Evolutionary conservation across 768 basidiomycete species (phyloP).

Genomic region (Tephrocybe sp.): DNA sequence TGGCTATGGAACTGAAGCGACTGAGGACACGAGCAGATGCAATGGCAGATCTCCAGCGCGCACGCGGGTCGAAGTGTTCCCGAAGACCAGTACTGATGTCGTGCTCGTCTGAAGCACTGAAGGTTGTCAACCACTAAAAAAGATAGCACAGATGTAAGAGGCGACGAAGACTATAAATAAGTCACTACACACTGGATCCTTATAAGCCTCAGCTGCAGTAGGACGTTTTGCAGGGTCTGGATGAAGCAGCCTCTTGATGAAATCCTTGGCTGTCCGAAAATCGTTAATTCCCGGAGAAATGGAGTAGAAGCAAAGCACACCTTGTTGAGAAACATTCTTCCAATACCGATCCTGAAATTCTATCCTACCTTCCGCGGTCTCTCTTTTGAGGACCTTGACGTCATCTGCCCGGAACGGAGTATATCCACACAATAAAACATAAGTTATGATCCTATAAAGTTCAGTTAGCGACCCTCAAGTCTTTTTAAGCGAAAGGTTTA

Average conservation of each 20-base stretch:
- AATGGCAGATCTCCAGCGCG: constrained; percentile 74
- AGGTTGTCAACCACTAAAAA: constrained; percentile 69
- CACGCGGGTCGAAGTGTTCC: constrained; percentile 77
- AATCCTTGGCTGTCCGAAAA: constrained; percentile 67
- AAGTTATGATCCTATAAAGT: constrained; percentile 82
- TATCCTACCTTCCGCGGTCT: constrained; percentile 82
- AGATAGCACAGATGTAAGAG: not conserved
- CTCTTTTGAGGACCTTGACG: constrained; percentile 66
- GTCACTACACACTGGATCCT: constrained; percentile 50
- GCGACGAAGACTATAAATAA: not conserved
- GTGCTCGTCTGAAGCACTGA: constrained; percentile 63
- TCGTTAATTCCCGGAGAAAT: not conserved
- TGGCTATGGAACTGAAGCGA: constrained; percentile 30
- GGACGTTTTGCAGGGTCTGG: constrained; percentile 70
- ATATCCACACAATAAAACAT: constrained; percentile 93
- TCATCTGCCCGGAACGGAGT: constrained; percentile 91
- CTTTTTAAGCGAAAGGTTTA: constrained; percentile 28
- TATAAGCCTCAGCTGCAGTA: constrained; percentile 69
- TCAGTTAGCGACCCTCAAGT: not conserved
- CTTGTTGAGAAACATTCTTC: constrained; percentile 81
- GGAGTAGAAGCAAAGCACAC: constrained; percentile 31
- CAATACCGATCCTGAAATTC: constrained; percentile 95
- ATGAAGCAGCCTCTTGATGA: constrained; percentile 70
- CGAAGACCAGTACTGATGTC: constrained; percentile 74
- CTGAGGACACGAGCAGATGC: constrained; percentile 40